Evolutionary conservation across 1,284 basidiomycete species (phyloP).

Genomic region (Malassezia sympodialis): DNA sequence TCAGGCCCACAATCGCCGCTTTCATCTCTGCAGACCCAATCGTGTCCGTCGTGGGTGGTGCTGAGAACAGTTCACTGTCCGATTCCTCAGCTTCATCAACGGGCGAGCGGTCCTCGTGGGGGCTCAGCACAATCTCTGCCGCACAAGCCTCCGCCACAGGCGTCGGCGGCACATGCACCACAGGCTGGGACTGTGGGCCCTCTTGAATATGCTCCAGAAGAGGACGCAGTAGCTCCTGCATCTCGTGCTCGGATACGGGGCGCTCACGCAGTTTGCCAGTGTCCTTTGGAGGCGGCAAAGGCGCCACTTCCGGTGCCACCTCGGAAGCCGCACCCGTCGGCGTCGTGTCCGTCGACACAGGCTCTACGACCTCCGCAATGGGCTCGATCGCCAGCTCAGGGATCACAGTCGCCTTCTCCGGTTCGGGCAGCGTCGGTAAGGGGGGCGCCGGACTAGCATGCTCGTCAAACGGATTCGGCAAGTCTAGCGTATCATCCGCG

Average conservation of each 20-base stretch:
- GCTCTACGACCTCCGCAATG: not conserved
- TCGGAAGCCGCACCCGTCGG: not conserved
- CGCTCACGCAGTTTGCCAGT: not conserved
- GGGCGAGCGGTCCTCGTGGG: not conserved
- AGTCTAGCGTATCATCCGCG: constrained; percentile 10
- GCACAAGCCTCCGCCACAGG: not conserved
- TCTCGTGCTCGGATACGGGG: constrained; percentile 13
- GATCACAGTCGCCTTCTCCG: not conserved
- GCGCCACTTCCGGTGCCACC: not conserved
- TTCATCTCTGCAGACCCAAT: constrained; percentile 1
- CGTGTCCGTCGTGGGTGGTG: not conserved
- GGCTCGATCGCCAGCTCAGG: not conserved
- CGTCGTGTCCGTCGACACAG: not conserved
- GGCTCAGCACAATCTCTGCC: constrained; percentile 2
- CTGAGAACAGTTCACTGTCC: not conserved
- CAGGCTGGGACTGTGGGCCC: not conserved
- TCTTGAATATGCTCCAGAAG: constrained; percentile 11
- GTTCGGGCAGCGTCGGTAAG: constrained; percentile 4
- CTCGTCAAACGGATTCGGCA: constrained; percentile 17
- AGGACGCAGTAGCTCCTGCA: constrained; percentile 9
- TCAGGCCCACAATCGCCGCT: constrained; percentile 4
- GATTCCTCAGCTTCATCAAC: not conserved
- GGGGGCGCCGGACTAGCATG: not conserved
- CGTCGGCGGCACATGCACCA: constrained; percentile 1
- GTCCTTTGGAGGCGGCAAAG: not conserved